These are phyloP conservation scores for Hypoxylon subgilvum DNA, from an alignment of 495 filamentous ascomycete species.

Conservation along the genomic window DNA sequence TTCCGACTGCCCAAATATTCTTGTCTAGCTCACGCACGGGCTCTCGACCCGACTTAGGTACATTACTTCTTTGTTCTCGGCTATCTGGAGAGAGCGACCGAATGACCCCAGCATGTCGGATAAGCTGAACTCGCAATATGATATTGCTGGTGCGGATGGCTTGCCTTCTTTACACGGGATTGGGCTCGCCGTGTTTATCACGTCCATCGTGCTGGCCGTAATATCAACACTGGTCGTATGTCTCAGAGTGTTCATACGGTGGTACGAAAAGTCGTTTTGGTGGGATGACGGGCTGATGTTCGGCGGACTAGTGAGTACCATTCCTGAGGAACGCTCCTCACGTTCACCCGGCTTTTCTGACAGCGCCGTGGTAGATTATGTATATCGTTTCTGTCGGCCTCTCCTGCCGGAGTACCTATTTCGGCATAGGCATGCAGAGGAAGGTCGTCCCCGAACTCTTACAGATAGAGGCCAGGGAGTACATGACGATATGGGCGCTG, in stretches of 20 bases:
- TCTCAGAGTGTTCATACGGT: constrained; percentile 18
- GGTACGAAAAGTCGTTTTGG: constrained; percentile 14
- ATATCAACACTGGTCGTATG: constrained; percentile 11
- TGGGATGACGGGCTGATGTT: constrained; percentile 35
- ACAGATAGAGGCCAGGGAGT: constrained; percentile 4
- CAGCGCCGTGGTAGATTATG: constrained; percentile 1
- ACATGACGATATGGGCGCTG: constrained; percentile 24
- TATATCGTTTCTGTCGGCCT: constrained; percentile 5
- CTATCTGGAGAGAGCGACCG: too few species aligned
- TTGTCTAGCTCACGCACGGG: too few species aligned
- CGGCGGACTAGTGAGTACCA: constrained; percentile 18
- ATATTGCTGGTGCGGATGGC: too few species aligned
- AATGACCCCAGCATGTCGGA: too few species aligned
- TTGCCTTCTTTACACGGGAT: background rate
- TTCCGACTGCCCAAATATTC: too few species aligned
- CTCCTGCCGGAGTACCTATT: background rate
- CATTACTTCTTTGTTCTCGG: too few species aligned
- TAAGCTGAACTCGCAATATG: too few species aligned
- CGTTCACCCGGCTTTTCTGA: background rate
- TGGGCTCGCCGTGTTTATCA: constrained; percentile 5
- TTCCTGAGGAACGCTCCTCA: background rate
- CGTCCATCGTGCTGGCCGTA: constrained; percentile 1
- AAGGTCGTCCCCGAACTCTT: background rate
- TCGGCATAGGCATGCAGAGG: background rate
- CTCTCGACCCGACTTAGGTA: too few species aligned